Percentiles rank a stretch among this genome's conserved stretches.
Conservation (phyloP, 2,329 filamentous ascomycete species). For the Stromatinia cepivora region DNA sequence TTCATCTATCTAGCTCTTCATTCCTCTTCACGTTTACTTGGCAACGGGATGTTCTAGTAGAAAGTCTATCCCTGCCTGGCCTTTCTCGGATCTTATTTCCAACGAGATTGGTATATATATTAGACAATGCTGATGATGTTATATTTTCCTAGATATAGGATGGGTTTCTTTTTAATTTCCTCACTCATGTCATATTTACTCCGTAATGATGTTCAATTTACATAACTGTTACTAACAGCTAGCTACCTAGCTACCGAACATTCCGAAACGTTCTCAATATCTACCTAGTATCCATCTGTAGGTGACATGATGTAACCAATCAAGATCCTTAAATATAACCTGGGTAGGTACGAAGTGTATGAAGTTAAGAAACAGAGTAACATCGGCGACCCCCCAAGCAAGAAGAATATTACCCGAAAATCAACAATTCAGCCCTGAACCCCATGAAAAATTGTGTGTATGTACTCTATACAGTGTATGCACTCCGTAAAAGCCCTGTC, state of each 20-base stretch:
- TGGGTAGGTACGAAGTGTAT: not conserved
- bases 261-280: not conserved
- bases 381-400: constrained; percentile 12
- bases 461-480: not conserved
- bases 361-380: not conserved
- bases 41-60: not conserved
- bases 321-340: not conserved
- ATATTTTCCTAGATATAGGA: not conserved
- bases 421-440: not conserved
- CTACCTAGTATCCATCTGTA: not conserved
- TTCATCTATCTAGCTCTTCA: not conserved
- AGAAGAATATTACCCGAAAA: not conserved
- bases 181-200: not conserved
- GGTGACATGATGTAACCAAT: not conserved
- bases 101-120: not conserved
- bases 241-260: not conserved
- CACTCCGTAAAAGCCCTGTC: too few relatives aligned
- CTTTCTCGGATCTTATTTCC: not conserved
- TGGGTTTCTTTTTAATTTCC: not conserved
- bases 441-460: not conserved
- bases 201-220: not conserved
- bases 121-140: not conserved
- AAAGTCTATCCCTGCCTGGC: not conserved
- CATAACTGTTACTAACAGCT: not conserved
- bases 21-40: not conserved